phyloP scores from a whole-genome alignment of 2,329 filamentous ascomycete genomes.

The Calonectria pteridis region DNA sequence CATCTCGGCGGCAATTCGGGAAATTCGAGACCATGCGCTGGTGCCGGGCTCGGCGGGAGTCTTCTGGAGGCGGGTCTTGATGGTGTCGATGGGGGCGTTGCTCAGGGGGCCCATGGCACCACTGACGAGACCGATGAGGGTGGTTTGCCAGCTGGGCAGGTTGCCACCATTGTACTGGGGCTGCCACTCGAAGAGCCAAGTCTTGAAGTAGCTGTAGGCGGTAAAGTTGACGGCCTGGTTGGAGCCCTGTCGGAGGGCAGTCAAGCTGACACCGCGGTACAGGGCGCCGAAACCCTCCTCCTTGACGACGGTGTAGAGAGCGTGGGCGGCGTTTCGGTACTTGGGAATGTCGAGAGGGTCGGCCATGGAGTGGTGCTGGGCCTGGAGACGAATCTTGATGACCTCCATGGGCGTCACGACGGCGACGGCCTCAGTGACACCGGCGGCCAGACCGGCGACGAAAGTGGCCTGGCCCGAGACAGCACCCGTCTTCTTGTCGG shows the following conservation, averaged over 20 bases:
- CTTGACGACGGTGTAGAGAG: conserved; percentile 86
- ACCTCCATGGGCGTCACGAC: conserved; percentile 99
- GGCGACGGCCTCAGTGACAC: conserved; percentile 95
- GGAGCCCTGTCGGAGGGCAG: conserved; percentile 91
- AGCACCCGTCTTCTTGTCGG: conserved; percentile 73
- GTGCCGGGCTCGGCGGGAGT: conserved; percentile 86
- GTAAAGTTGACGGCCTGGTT: conserved; percentile 99
- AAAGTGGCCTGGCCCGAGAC: conserved; percentile 80
- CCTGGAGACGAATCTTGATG: conserved; percentile 97
- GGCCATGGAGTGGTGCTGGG: conserved; percentile 97
- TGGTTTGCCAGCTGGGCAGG: conserved; percentile 91
- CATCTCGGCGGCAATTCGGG: conserved; percentile 83
- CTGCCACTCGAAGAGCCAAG: conserved; percentile 78
- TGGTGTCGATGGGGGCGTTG: conserved; percentile 98
- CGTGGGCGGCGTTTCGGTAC: conserved; percentile 92
- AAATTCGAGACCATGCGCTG: conserved; percentile 83
- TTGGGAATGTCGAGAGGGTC: conserved; percentile 97
- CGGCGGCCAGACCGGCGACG: conserved; percentile 85
- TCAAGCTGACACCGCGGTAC: conserved; percentile 94
- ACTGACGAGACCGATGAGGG: conserved; percentile 87
- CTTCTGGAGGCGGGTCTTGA: conserved; percentile 96
- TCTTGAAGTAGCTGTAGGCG: conserved; percentile 94
- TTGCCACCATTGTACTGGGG: conserved; percentile 73
- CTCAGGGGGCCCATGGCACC: conserved; percentile 96
- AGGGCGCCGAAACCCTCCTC: conserved; percentile 91